Evolutionary conservation across 2,329 filamentous ascomycete species (phyloP).

Genomic region (Aureobasidium namibiae): DNA sequence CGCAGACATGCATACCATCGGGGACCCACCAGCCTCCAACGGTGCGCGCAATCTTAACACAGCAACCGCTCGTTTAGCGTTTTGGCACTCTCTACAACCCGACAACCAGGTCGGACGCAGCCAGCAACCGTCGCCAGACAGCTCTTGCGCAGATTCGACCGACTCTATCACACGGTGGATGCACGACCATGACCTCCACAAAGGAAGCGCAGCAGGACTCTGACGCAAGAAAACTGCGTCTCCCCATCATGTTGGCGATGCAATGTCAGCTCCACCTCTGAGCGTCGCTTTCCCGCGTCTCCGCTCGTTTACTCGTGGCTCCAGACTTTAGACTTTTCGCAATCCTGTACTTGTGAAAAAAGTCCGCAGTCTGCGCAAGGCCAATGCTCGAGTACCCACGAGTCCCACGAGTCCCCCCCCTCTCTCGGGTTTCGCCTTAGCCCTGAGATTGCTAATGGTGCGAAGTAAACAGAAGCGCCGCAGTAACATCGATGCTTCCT

Average conservation of each 20-base stretch:
- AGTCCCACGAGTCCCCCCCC: no score
- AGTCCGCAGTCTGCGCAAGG: neutral
- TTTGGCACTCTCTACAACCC: slow-evolving; percentile 1
- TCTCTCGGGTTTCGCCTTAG: slow-evolving; percentile 1
- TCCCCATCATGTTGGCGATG: neutral
- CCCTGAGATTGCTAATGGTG: neutral
- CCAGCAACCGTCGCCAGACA: neutral
- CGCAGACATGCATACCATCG: slow-evolving; percentile 10
- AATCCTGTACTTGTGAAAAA: neutral
- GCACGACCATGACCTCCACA: neutral
- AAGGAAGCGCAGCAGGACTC: neutral
- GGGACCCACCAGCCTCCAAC: neutral
- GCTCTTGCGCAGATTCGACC: neutral
- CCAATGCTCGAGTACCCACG: neutral
- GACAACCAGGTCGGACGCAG: slow-evolving; percentile 10
- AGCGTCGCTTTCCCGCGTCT: neutral
- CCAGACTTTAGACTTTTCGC: neutral
- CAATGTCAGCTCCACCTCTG: slow-evolving; percentile 7
- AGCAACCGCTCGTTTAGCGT: slow-evolving; percentile 9
- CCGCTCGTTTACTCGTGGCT: slow-evolving; percentile 10
- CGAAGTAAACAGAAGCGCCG: slow-evolving; percentile 5
- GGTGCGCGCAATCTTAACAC: slow-evolving; percentile 12
- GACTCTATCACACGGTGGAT: neutral
- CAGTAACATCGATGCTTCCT: neutral
- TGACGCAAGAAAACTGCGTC: neutral